Evolutionary conservation across 495 filamentous ascomycete species (phyloP).

Genomic region (Daldinia grandis): DNA sequence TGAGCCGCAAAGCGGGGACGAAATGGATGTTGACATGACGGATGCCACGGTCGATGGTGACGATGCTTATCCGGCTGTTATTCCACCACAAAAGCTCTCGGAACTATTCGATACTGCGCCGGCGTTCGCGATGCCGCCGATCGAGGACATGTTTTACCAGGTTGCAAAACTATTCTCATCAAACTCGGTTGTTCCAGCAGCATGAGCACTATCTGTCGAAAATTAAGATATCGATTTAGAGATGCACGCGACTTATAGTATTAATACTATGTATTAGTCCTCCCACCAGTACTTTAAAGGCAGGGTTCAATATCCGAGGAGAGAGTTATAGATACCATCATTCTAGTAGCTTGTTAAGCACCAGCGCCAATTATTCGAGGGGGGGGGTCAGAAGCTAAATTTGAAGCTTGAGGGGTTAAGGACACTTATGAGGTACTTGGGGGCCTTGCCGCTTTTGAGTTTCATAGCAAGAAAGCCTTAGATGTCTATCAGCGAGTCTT

Average conservation of each 20-base stretch:
- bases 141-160: conserved; percentile 79
- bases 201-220: not conserved
- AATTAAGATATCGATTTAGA: not conserved
- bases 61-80: conserved; percentile 58
- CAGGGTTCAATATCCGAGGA: not conserved
- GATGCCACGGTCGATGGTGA: conserved; percentile 48
- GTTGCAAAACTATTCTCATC: conserved; percentile 69
- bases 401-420: not conserved
- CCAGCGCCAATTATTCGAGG: not conserved
- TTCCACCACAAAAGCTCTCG: conserved; percentile 71
- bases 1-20: conserved; percentile 58
- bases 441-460: not conserved
- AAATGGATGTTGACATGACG: conserved; percentile 52
- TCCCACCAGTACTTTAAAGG: not conserved
- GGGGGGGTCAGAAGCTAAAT: not conserved
- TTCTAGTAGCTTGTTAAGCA: not conserved
- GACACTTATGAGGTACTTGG: not conserved
- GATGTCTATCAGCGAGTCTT: not conserved
- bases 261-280: not conserved
- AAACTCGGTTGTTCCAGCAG: conserved; percentile 47
- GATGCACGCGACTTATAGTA: not conserved
- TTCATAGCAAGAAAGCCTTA: not conserved
- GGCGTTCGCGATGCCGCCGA: conserved; percentile 77
- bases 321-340: not conserved
- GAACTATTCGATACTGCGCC: conserved; percentile 78